Base-by-base conservation (phyloP, 352 stramenopile genomes). In the Pythium oligandrum region DNA sequence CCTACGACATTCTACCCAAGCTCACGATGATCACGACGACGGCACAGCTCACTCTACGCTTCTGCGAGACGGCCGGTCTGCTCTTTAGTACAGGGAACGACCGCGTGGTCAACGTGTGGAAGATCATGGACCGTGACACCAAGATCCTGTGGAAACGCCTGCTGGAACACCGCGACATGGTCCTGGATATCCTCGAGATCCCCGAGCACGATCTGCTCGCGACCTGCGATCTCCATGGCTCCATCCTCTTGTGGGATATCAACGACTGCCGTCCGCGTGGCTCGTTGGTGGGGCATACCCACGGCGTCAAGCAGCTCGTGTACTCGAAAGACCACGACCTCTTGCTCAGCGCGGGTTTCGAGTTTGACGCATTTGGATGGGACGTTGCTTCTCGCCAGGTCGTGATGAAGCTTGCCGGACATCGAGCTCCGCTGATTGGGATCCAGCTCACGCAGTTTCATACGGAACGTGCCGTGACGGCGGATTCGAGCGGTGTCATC, bases 291-390 rank as follows among this genome's bases (percentile, higher is more conserved):
- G 77, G 67, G 2, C 86, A 96, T 52, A 73, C 62, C 3, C 70
- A 76, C 32, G 85, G 83, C 11, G 74, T 96, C 51, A 81, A 77
- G 9, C 78, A 88, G 38, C 69, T 95, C 55, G 84, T 83, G 11
- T 96, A 92, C 51, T 88, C 81, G 1, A 63, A 63, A 30, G 67
- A 86, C 4, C 76, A 90, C 43, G 81, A 90, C 53, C 39, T 94
- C 42, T 51, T 96, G 12, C 66, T 95, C 3, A 90, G 73, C n/a
- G 83, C 73, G 0, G 83, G 85, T 6, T 95, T 93, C 59, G 85
- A 96, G 51, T 91, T 88, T 50, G 82, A 93, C 11, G 84, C 80
- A 0, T 78, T 83, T 6, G 80, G 77, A 5, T 96, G 86, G 86
- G 86, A 96, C 53, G 60, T 96, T 10, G 68, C 72, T 6, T 92